Percentiles rank a stretch among this genome's conserved stretches.
These are phyloP conservation scores for Hericium coralloides DNA, from an alignment of 768 basidiomycete genomes.

Conservation along the genomic window DNA sequence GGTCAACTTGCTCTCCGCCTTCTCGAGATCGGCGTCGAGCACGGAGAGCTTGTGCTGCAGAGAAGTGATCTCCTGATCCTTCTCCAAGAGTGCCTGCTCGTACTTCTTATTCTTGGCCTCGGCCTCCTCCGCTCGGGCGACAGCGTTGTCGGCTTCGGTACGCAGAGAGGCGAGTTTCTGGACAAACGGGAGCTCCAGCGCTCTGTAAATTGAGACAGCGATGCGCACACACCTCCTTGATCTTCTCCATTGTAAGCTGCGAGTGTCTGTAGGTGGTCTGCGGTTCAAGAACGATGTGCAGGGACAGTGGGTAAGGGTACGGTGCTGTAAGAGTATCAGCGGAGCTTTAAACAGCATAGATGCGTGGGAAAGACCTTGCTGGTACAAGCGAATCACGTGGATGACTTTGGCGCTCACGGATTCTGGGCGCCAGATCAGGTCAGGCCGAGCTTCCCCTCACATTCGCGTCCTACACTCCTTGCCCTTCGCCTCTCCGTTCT, in stretches of 20 bases:
- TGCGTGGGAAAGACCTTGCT: constrained; percentile 8
- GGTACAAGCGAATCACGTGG: constrained; percentile 10
- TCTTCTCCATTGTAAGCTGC: constrained; percentile 34
- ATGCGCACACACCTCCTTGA: constrained; percentile 31
- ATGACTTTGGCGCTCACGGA: background rate
- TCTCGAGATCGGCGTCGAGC: constrained; percentile 61
- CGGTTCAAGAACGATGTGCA: constrained; percentile 1
- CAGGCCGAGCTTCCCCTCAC: background rate
- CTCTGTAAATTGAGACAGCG: no score
- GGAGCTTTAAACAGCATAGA: background rate
- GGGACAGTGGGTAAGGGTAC: constrained; percentile 7
- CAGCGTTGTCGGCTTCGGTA: constrained; percentile 73
- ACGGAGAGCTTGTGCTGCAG: constrained; percentile 61
- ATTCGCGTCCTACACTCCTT: background rate
- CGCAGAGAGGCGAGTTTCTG: constrained; percentile 77
- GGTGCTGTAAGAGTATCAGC: background rate
- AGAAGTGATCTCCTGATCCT: constrained; percentile 82
- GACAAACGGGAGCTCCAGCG: no score
- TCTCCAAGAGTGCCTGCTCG: constrained; percentile 65
- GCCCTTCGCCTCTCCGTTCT: background rate
- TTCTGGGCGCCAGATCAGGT: background rate
- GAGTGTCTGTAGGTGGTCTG: background rate
- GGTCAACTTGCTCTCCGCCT: constrained; percentile 54
- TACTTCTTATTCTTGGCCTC: constrained; percentile 75
- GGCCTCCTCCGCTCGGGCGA: constrained; percentile 77